Evolutionary conservation across 768 basidiomycete genomes (phyloP).

Genomic region (Agrocybe pediades): DNA sequence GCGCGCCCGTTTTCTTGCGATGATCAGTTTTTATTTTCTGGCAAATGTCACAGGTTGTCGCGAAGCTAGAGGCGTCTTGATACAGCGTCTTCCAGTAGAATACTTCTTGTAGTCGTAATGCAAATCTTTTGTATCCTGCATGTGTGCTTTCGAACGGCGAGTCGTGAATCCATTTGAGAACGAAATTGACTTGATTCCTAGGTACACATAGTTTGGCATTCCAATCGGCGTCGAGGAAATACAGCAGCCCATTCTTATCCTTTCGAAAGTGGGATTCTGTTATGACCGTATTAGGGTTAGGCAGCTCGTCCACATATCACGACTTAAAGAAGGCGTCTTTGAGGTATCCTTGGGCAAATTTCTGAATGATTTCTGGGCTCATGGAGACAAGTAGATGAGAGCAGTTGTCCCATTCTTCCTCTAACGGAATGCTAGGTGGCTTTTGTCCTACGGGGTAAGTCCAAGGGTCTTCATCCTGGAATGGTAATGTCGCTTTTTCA

Average conservation of each 20-base stretch:
- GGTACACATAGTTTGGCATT: slow-evolving; percentile 30
- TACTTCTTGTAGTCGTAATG: slow-evolving; percentile 17
- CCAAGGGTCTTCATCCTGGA: not conserved
- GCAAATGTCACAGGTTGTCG: slow-evolving; percentile 26
- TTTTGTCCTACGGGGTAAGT: slow-evolving; percentile 6
- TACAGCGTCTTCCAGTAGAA: slow-evolving; percentile 37
- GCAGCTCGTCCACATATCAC: too few species aligned
- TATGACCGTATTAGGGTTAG: not conserved
- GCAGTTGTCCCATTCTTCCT: slow-evolving; percentile 1
- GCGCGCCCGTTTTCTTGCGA: slow-evolving; percentile 29
- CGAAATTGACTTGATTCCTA: not conserved
- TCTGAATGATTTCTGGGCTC: not conserved
- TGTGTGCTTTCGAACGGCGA: slow-evolving; percentile 26
- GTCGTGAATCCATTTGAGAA: slow-evolving; percentile 29
- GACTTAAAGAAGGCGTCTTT: too few species aligned
- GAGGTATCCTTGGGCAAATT: too few species aligned
- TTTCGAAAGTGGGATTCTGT: slow-evolving; percentile 1
- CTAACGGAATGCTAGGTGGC: not conserved
- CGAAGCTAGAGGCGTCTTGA: slow-evolving; percentile 19
- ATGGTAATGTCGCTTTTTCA: not conserved
- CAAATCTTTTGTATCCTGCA: slow-evolving; percentile 25
- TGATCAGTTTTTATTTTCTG: slow-evolving; percentile 26
- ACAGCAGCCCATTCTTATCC: slow-evolving; percentile 12
- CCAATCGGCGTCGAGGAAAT: slow-evolving; percentile 26
- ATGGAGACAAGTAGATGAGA: not conserved